Conservation (phyloP, 257 asterid species). For the Solanum appendiculatum region DNA sequence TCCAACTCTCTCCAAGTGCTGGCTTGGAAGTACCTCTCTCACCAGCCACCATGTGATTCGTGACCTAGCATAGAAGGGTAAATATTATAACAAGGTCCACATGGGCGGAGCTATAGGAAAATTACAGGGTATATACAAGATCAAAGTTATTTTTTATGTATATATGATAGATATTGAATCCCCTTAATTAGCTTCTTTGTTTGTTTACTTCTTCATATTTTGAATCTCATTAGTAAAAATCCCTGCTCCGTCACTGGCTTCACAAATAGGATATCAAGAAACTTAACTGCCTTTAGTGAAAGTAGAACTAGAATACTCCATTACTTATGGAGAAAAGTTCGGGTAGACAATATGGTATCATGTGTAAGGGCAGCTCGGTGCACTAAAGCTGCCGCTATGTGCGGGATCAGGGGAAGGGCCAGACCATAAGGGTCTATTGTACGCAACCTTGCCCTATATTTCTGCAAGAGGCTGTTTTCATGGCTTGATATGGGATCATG, state of each 20-base stretch:
- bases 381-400: not conserved
- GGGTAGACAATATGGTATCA: not conserved
- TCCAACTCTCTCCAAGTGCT: slow-evolving; percentile 92
- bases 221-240: not conserved
- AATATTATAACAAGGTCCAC: not conserved
- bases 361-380: not conserved
- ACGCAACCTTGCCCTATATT: not conserved
- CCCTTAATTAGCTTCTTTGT: not conserved
- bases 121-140: not conserved
- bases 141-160: not conserved
- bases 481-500: not conserved
- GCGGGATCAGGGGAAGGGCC: not conserved
- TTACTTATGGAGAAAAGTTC: not conserved
- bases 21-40: slow-evolving; percentile 66
- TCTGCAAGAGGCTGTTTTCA: not conserved
- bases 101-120: not conserved
- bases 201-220: not conserved
- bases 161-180: not conserved
- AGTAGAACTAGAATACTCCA: not conserved
- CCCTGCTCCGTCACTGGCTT: not conserved
- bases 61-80: slow-evolving; percentile 36
- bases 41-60: slow-evolving; percentile 87
- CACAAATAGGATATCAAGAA: not conserved
- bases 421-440: not conserved
- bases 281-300: not conserved